A percentile compares a stretch with the other conserved stretches of the same genome.
Evolutionary conservation across 768 basidiomycete genomes (phyloP).

Genomic region (Fomitopsis serialis): DNA sequence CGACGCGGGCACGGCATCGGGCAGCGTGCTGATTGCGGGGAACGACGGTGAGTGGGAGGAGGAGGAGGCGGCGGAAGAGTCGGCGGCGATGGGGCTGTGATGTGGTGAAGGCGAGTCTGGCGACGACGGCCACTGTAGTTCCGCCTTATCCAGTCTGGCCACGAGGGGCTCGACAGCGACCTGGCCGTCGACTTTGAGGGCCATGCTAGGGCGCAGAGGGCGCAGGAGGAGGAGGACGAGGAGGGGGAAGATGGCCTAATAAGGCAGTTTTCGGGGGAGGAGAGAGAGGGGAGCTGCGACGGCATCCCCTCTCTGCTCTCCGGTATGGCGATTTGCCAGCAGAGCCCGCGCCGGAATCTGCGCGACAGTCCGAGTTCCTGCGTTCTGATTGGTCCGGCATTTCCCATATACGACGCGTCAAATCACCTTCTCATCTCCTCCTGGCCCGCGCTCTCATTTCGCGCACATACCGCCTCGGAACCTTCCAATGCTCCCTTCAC

Average conservation of each 20-base stretch:
- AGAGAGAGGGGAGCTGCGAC: conserved; percentile 10
- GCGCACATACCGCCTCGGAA: background rate
- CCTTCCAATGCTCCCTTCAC: too few species aligned
- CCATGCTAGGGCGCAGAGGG: background rate
- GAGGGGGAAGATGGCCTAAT: conserved; percentile 23
- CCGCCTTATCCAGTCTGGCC: conserved; percentile 11
- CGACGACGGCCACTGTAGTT: conserved; percentile 13
- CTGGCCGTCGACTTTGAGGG: conserved; percentile 4
- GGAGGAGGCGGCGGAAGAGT: conserved; percentile 7
- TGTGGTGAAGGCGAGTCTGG: conserved; percentile 16
- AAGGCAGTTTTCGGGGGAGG: conserved; percentile 25
- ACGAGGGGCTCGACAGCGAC: conserved; percentile 10
- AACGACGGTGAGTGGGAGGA: conserved; percentile 2
- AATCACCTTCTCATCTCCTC: conserved; percentile 2
- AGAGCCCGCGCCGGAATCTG: background rate
- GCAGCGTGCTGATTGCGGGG: background rate
- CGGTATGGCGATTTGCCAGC: conserved; percentile 13
- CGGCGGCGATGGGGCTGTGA: conserved; percentile 15
- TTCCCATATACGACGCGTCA: conserved; percentile 25
- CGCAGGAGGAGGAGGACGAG: conserved; percentile 7
- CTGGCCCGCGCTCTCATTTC: background rate
- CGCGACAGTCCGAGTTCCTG: background rate
- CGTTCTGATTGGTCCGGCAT: conserved; percentile 25
- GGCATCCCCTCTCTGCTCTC: conserved; percentile 2
- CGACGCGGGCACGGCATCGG: conserved; percentile 4